Conservation (phyloP, 148 eudicot genomes). For the Hydrangea macrophylla region DNA sequence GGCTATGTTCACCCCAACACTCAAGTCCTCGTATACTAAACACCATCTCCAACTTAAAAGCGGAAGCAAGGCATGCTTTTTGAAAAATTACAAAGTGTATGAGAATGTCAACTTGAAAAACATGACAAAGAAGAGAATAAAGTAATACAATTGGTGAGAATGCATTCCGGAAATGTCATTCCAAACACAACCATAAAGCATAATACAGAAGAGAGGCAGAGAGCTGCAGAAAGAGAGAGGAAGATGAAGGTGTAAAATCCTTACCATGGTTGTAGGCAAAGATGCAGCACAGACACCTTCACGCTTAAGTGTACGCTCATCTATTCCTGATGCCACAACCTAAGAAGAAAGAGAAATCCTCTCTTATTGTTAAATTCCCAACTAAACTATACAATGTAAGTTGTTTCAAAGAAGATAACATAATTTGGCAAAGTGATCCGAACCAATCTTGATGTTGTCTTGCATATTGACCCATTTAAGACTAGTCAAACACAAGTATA, state of each 20-base stretch:
- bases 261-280: slow-evolving; percentile 95
- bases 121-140: no score
- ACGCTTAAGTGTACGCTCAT: slow-evolving; percentile 93
- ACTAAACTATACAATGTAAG: not conserved
- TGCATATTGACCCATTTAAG: not conserved
- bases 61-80: no score
- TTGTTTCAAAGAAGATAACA: not conserved
- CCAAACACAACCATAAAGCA: no score
- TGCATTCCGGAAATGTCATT: no score
- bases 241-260: not conserved
- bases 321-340: slow-evolving; percentile 97
- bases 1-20: no score
- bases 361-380: not conserved
- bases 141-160: no score
- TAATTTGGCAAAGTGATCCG: not conserved
- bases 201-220: not conserved
- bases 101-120: no score
- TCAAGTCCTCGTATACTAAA: no score
- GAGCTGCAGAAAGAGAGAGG: slow-evolving; percentile 1
- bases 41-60: no score
- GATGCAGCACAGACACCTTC: slow-evolving; percentile 99
- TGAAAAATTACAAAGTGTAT: no score
- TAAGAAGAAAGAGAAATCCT: slow-evolving; percentile 13
- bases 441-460: not conserved
- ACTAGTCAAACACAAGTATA: not conserved